A percentile compares a stretch with the other conserved stretches of the same genome.
These are phyloP conservation scores for Geotrichum histeridarum DNA, from an alignment of 1,139 yeast species.

Conservation along the genomic window DNA sequence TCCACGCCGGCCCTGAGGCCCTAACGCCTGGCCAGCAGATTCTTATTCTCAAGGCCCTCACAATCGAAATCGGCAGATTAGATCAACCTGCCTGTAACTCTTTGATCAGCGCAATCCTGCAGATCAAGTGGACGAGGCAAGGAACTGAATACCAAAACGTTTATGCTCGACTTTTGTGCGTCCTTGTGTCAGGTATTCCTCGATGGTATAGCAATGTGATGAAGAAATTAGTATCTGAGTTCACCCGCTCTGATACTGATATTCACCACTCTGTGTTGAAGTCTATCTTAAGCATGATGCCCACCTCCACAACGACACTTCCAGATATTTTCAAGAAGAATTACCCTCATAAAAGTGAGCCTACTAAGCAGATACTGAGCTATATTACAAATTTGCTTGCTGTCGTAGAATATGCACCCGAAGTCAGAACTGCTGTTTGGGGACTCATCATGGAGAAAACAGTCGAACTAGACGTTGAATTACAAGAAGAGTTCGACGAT, in stretches of 20 bases:
- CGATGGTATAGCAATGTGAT: slow-evolving; percentile 87
- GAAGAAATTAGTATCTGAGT: slow-evolving; percentile 56
- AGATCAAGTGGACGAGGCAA: slow-evolving; percentile 54
- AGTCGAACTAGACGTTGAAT: slow-evolving; percentile 87
- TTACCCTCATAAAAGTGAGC: slow-evolving; percentile 78
- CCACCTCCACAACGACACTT: slow-evolving; percentile 69
- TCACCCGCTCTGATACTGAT: slow-evolving; percentile 41
- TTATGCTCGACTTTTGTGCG: slow-evolving; percentile 66
- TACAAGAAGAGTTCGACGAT: slow-evolving; percentile 83
- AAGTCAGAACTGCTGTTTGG: slow-evolving; percentile 67
- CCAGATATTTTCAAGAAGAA: slow-evolving; percentile 51
- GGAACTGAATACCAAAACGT: slow-evolving; percentile 42
- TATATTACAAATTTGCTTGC: slow-evolving; percentile 62
- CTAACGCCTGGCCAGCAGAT: slow-evolving; percentile 42
- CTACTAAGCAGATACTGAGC: slow-evolving; percentile 50
- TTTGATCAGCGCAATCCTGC: slow-evolving; percentile 49
- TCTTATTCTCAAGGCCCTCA: slow-evolving; percentile 45
- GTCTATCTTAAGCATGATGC: slow-evolving; percentile 64
- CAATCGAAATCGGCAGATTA: slow-evolving; percentile 50
- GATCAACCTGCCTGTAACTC: slow-evolving; percentile 44
- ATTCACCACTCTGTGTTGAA: slow-evolving; percentile 64
- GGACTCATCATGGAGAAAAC: slow-evolving; percentile 70
- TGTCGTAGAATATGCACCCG: slow-evolving; percentile 65
- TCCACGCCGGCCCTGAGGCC: slow-evolving; percentile 44
- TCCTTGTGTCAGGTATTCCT: slow-evolving; percentile 79